These are phyloP conservation scores for Clarkia xantiana DNA, from an alignment of 345 rosid species.

Conservation along the genomic window DNA sequence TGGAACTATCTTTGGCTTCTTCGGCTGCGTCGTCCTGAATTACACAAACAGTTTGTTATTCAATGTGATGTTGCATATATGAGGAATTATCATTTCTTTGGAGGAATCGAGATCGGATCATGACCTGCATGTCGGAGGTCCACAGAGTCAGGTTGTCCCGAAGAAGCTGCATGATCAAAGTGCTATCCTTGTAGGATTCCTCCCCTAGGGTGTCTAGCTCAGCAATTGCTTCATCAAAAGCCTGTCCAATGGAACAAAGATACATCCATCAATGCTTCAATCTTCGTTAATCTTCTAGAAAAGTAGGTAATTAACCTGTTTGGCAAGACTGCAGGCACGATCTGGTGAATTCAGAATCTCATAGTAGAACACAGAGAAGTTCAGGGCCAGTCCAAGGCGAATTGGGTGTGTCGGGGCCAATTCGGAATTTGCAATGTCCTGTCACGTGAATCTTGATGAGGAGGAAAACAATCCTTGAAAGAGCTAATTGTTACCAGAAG, in stretches of 20 bases:
- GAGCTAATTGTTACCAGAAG: no score
- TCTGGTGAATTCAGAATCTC: conserved; percentile 32
- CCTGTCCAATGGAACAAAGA: conserved; percentile 2
- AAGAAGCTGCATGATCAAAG: conserved; percentile 93
- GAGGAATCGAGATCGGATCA: background rate
- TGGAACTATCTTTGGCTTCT: conserved; percentile 65
- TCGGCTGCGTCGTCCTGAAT: conserved; percentile 75
- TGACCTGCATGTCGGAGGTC: conserved; percentile 94
- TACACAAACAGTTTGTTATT: conserved; percentile 3
- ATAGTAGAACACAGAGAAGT: conserved; percentile 35
- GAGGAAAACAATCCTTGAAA: background rate
- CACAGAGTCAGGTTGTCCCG: conserved; percentile 89
- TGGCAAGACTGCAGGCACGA: conserved; percentile 15
- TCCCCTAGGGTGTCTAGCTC: conserved; percentile 14
- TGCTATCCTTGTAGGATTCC: conserved; percentile 77
- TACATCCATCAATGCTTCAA: background rate
- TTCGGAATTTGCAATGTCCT: conserved; percentile 18
- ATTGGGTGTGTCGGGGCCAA: conserved; percentile 34
- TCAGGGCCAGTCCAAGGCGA: conserved; percentile 33
- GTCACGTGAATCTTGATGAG: background rate
- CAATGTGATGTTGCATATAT: background rate
- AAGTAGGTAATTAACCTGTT: conserved; percentile 6
- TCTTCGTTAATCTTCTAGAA: background rate
- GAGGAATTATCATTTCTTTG: background rate
- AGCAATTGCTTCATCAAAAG: conserved; percentile 14